Evolutionary conservation across 495 filamentous ascomycete species (phyloP).

Genomic region (Penicillium coprophilum): DNA sequence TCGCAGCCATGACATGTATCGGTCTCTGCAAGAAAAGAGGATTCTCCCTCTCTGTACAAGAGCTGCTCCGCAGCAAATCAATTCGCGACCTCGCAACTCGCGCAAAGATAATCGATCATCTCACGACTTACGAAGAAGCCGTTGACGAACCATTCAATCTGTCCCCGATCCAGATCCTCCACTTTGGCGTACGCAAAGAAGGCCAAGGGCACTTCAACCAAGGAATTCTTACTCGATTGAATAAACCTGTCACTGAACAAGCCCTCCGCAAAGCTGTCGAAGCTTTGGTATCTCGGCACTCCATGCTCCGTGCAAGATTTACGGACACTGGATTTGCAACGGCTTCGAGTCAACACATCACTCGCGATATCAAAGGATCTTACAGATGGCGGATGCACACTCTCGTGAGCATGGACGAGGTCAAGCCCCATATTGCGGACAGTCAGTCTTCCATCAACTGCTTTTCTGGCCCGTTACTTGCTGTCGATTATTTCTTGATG

Average conservation of each 20-base stretch:
- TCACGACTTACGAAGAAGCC: constrained; percentile 38
- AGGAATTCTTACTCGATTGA: constrained; percentile 62
- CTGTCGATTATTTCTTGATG: constrained; percentile 50
- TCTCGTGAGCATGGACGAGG: constrained; percentile 22
- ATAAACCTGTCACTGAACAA: constrained; percentile 43
- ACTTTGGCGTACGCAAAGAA: constrained; percentile 57
- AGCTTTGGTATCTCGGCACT: constrained; percentile 60
- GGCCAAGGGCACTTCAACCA: constrained; percentile 72
- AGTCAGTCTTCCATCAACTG: constrained; percentile 48
- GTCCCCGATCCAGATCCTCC: constrained; percentile 70
- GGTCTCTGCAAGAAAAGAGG: constrained; percentile 51
- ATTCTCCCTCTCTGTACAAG: constrained; percentile 55
- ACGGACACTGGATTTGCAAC: constrained; percentile 26
- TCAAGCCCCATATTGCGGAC: constrained; percentile 32
- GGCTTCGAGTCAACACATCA: constrained; percentile 40
- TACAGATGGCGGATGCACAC: constrained; percentile 36
- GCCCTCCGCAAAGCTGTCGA: constrained; percentile 56
- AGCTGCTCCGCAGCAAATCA: constrained; percentile 48
- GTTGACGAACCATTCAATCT: constrained; percentile 57
- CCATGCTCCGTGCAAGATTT: constrained; percentile 74
- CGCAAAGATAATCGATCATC: constrained; percentile 31
- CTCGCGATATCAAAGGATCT: constrained; percentile 36
- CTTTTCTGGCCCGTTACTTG: constrained; percentile 44
- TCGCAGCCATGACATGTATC: constrained; percentile 67
- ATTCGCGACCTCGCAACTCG: constrained; percentile 43